Evolutionary conservation across 1,284 basidiomycete genomes (phyloP).

Genomic region (Amylostereum areolatum): DNA sequence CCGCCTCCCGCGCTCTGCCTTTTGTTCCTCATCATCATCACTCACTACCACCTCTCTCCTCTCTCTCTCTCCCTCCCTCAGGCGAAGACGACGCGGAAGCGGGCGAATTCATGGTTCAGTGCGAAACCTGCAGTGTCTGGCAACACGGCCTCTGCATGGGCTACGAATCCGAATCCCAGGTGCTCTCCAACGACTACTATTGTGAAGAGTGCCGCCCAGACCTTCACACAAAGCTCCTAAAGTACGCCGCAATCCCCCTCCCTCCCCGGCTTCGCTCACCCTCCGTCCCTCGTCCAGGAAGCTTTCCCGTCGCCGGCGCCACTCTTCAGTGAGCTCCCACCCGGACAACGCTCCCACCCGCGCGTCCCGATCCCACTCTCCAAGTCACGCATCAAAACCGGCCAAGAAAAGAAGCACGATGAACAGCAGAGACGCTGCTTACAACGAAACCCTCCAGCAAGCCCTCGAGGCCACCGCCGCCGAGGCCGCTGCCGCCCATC

Average conservation of each 20-base stretch:
- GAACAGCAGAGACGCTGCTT: slow-evolving; percentile 94
- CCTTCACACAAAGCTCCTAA: slow-evolving; percentile 72
- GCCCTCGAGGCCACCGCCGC: slow-evolving; percentile 67
- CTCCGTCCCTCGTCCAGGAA: slow-evolving; percentile 36
- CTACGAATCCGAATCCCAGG: slow-evolving; percentile 78
- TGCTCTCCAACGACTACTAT: slow-evolving; percentile 80
- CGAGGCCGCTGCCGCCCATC: slow-evolving; percentile 49
- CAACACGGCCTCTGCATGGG: slow-evolving; percentile 98
- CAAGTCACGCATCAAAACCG: slow-evolving; percentile 49
- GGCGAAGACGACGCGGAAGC: slow-evolving; percentile 74
- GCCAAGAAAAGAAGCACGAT: slow-evolving; percentile 90
- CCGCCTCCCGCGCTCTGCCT: slow-evolving; percentile 7
- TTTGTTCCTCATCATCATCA: slow-evolving; percentile 2
- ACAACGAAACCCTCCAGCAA: slow-evolving; percentile 80
- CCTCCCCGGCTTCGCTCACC: slow-evolving; percentile 7
- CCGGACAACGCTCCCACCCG: slow-evolving; percentile 28
- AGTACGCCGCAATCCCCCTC: slow-evolving; percentile 38
- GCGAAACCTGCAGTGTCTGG: slow-evolving; percentile 96
- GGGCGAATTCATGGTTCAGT: slow-evolving; percentile 95
- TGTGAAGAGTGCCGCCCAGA: slow-evolving; percentile 94
- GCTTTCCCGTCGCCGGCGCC: slow-evolving; percentile 55
- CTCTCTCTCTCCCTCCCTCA: slow-evolving; percentile 26
- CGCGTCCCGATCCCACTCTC: slow-evolving; percentile 72
- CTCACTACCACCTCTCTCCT: no score
- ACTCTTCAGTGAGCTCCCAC: slow-evolving; percentile 53